phyloP scores from a whole-genome alignment of 1,139 yeast genomes.

The Candida tetrigidarum region DNA sequence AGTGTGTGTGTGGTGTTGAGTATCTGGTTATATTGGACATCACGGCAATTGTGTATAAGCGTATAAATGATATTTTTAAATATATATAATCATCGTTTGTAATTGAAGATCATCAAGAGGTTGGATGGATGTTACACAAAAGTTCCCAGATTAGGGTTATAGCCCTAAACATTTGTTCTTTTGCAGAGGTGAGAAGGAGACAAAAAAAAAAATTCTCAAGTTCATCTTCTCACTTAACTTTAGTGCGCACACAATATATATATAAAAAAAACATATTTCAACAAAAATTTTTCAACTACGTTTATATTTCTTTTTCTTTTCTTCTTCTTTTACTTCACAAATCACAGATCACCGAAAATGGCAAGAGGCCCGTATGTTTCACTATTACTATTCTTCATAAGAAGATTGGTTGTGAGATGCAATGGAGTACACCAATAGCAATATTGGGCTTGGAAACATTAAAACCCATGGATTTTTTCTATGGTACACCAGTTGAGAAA shows the following conservation, averaged over 20 bases:
- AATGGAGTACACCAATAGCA: constrained; percentile 17
- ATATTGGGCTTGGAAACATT: constrained; percentile 19
- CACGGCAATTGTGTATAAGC: no score
- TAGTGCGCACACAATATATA: no score
- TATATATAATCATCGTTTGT: constrained; percentile 1
- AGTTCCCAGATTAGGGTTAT: constrained; percentile 1
- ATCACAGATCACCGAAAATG: constrained; percentile 19
- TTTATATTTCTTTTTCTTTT: constrained; percentile 6
- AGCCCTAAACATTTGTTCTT: constrained; percentile 4
- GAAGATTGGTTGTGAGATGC: constrained; percentile 9
- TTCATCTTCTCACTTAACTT: no score
- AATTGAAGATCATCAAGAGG: not conserved
- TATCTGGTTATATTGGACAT: constrained; percentile 5
- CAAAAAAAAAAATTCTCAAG: not conserved
- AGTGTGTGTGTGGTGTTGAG: not conserved
- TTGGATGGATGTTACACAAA: not conserved
- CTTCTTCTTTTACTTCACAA: not conserved
- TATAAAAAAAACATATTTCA: not conserved
- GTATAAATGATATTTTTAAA: not conserved
- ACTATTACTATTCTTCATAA: constrained; percentile 2
- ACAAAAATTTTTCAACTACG: constrained; percentile 10
- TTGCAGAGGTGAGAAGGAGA: no score
- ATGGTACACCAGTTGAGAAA: constrained; percentile 20
- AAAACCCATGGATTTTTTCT: constrained; percentile 17
- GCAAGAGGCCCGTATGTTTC: constrained; percentile 25